A percentile compares a stretch with the other conserved stretches of the same genome.
Evolutionary conservation across 129 eudicot genomes (phyloP).

Genomic region (Apium graveolens): DNA sequence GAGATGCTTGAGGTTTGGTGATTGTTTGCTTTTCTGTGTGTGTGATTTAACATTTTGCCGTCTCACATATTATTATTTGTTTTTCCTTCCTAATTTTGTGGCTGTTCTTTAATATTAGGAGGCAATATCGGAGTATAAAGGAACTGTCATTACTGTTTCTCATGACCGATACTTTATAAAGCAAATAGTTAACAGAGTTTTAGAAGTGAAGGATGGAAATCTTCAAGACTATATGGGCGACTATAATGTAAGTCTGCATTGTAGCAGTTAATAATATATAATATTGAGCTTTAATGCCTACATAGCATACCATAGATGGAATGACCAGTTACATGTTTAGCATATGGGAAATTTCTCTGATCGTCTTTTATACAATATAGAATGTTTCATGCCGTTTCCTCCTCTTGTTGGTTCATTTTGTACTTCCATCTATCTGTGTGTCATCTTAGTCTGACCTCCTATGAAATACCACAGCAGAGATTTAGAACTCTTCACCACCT

Average conservation of each 20-base stretch:
- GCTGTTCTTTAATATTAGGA: conserved; percentile 36
- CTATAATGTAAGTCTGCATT: conserved; percentile 69
- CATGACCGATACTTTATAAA: conserved; percentile 90
- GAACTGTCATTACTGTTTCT: conserved; percentile 92
- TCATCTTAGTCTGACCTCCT: background rate
- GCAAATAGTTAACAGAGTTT: conserved; percentile 85
- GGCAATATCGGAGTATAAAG: conserved; percentile 81
- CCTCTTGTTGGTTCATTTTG: background rate
- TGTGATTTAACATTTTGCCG: background rate
- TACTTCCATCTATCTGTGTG: background rate
- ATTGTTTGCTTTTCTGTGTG: conserved; percentile 1
- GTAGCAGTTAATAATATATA: conserved; percentile 2
- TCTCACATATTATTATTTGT: conserved; percentile 1
- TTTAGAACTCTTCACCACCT: background rate
- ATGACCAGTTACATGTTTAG: background rate
- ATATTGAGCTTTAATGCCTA: background rate
- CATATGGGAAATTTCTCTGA: background rate
- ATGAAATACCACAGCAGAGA: background rate
- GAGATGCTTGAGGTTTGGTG: conserved; percentile 77
- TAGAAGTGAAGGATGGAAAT: conserved; percentile 82
- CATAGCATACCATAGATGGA: background rate
- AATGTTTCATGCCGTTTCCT: background rate
- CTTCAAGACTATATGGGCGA: conserved; percentile 80
- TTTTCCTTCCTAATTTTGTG: conserved; percentile 14
- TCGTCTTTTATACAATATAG: background rate